These are phyloP conservation scores for Mycena metata DNA, from an alignment of 768 basidiomycete genomes.

Conservation along the genomic window DNA sequence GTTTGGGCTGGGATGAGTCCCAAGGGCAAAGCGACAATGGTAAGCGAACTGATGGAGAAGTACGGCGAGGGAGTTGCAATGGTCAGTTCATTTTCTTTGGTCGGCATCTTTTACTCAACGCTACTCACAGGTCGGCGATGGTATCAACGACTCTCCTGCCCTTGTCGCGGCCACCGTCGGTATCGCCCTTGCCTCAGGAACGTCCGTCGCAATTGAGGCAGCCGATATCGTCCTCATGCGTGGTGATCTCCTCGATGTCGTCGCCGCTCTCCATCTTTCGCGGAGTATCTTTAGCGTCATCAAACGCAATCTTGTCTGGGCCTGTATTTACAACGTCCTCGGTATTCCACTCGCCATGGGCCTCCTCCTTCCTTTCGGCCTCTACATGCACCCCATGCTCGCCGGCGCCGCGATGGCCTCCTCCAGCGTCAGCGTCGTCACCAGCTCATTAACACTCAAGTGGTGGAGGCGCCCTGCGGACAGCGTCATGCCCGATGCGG, in stretches of 20 bases:
- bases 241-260: slow-evolving; percentile 96
- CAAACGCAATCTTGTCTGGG: slow-evolving; percentile 94
- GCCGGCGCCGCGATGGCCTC: slow-evolving; percentile 99
- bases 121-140: slow-evolving; percentile 87
- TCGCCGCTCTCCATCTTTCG: slow-evolving; percentile 94
- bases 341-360: slow-evolving; percentile 99
- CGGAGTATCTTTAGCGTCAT: slow-evolving; percentile 91
- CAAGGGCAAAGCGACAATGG: slow-evolving; percentile 91
- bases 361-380: slow-evolving; percentile 88
- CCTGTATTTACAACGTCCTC: slow-evolving; percentile 92
- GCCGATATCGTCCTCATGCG: slow-evolving; percentile 99
- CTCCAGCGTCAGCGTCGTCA: slow-evolving; percentile 95
- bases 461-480: slow-evolving; percentile 83
- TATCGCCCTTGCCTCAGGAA: slow-evolving; percentile 95
- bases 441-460: slow-evolving; percentile 86
- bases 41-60: slow-evolving; percentile 83
- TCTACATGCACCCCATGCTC: slow-evolving; percentile 98
- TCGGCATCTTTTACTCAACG: slow-evolving; percentile 5
- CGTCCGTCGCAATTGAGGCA: slow-evolving; percentile 97
- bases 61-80: slow-evolving; percentile 86
- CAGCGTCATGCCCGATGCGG: slow-evolving; percentile 78
- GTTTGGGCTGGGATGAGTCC: slow-evolving; percentile 97
- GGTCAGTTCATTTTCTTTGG: slow-evolving; percentile 62
- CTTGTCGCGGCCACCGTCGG: slow-evolving; percentile 96
- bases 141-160: slow-evolving; percentile 98